A percentile compares a stretch with the other conserved stretches of the same genome.
phyloP scores from a whole-genome alignment of 768 basidiomycete genomes.

The Lactarius akahatsu region DNA sequence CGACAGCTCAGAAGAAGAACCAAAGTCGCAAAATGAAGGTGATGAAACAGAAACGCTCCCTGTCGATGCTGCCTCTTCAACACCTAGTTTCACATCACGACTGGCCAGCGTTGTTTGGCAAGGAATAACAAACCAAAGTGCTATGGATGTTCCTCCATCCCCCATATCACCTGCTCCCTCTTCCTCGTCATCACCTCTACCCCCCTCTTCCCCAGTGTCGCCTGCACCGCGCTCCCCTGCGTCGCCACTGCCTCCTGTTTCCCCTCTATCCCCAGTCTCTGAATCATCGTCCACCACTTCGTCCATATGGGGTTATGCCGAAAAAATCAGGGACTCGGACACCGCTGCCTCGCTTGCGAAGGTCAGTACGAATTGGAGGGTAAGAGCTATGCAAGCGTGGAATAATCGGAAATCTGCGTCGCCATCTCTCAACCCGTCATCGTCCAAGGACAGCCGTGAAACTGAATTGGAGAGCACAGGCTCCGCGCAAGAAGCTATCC shows the following conservation, averaged over 20 bases:
- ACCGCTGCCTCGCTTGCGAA: constrained; percentile 68
- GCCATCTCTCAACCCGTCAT: constrained; percentile 25
- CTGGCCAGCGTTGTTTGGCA: constrained; percentile 69
- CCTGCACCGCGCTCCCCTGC: constrained; percentile 34
- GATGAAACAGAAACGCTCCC: constrained; percentile 46
- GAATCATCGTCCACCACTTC: constrained; percentile 21
- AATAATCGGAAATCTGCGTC: constrained; percentile 28
- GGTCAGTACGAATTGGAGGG: constrained; percentile 73
- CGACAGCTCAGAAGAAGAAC: constrained; percentile 31
- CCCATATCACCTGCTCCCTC: constrained; percentile 37
- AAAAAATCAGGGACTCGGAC: constrained; percentile 71
- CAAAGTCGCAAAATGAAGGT: constrained; percentile 40
- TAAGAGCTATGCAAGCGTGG: constrained; percentile 51
- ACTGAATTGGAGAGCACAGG: constrained; percentile 1
- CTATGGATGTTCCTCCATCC: constrained; percentile 62
- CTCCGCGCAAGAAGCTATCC: constrained; percentile 15
- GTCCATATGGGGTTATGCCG: constrained; percentile 66
- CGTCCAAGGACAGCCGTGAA: constrained; percentile 14
- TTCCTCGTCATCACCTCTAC: constrained; percentile 40
- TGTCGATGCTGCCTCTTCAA: background rate
- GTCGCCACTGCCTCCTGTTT: constrained; percentile 30
- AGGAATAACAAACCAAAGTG: constrained; percentile 72
- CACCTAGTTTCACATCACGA: constrained; percentile 47
- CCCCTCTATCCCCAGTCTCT: constrained; percentile 28
- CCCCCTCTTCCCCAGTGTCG: constrained; percentile 36